These are phyloP conservation scores for Zygosaccharomyces gambellarensis DNA, from an alignment of 805 yeast species.

Conservation along the genomic window DNA sequence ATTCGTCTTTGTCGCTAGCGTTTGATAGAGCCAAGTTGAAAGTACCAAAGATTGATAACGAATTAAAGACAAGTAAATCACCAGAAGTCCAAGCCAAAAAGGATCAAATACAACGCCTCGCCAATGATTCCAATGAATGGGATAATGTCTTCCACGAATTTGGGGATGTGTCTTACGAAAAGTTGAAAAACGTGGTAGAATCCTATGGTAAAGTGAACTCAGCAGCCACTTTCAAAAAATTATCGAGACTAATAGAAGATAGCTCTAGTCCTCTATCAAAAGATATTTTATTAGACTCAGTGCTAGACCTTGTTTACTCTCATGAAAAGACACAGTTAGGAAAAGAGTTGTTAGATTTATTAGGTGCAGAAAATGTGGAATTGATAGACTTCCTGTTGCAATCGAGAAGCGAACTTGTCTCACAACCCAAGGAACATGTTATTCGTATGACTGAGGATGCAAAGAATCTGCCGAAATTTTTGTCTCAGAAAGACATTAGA, in stretches of 20 bases:
- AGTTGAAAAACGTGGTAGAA: conserved; percentile 20
- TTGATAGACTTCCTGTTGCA: conserved; percentile 48
- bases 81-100: conserved; percentile 32
- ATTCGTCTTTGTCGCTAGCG: conserved; percentile 37
- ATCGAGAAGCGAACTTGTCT: conserved; percentile 13
- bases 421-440: conserved; percentile 19
- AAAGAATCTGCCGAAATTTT: conserved; percentile 30
- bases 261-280: conserved; percentile 31
- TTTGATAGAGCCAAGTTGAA: conserved; percentile 10
- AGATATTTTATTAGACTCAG: conserved; percentile 32
- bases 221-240: conserved; percentile 16
- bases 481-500: conserved; percentile 53
- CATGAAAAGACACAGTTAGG: conserved; percentile 59
- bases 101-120: conserved; percentile 29
- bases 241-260: conserved; percentile 15
- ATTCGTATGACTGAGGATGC: conserved; percentile 18
- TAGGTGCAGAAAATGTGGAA: conserved; percentile 86
- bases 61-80: conserved; percentile 28
- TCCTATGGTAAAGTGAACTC: conserved; percentile 13
- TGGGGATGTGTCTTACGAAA: conserved; percentile 28
- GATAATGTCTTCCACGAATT: conserved; percentile 37
- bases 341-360: conserved; percentile 64
- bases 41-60: conserved; percentile 18
- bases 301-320: conserved; percentile 28
- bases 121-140: conserved; percentile 39